A percentile compares a stretch with the other conserved stretches of the same genome.
phyloP scores from a whole-genome alignment of 495 filamentous ascomycete genomes.

The Penicillium soppii region DNA sequence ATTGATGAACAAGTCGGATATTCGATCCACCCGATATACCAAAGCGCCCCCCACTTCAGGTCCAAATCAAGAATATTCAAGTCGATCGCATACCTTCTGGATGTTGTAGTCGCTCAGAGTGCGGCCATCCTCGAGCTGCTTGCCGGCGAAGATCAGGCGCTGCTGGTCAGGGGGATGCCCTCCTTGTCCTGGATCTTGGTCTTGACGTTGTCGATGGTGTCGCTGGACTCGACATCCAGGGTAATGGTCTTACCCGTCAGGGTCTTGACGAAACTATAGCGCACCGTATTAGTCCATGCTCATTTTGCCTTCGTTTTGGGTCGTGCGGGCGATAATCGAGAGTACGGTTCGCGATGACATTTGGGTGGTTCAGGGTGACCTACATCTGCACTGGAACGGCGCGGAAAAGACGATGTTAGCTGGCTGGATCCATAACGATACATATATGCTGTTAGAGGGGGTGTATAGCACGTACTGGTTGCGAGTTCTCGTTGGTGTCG shows the following conservation, averaged over 20 bases:
- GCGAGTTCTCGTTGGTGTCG: slow-evolving; percentile 54
- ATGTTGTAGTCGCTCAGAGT: slow-evolving; percentile 99
- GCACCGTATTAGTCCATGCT: slow-evolving; percentile 38
- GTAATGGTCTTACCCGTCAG: slow-evolving; percentile 99
- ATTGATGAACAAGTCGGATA: not conserved
- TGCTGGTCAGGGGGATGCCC: slow-evolving; percentile 98
- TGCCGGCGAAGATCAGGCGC: slow-evolving; percentile 98
- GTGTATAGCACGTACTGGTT: slow-evolving; percentile 54
- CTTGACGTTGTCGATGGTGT: slow-evolving; percentile 99
- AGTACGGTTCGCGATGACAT: slow-evolving; percentile 16
- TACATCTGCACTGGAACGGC: slow-evolving; percentile 75
- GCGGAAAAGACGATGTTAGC: slow-evolving; percentile 43
- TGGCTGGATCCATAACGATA: slow-evolving; percentile 15
- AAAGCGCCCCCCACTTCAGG: not conserved
- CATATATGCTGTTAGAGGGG: slow-evolving; percentile 11
- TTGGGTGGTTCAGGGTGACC: slow-evolving; percentile 36
- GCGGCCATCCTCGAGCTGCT: slow-evolving; percentile 99
- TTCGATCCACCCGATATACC: slow-evolving; percentile 4
- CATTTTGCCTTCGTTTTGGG: slow-evolving; percentile 9
- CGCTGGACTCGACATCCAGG: slow-evolving; percentile 97
- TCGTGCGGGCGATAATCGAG: slow-evolving; percentile 11
- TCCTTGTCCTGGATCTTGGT: slow-evolving; percentile 99
- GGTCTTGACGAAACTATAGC: slow-evolving; percentile 88
- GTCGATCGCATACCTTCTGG: slow-evolving; percentile 76
- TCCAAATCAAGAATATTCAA: slow-evolving; percentile 8